Conservation (phyloP, 192 early-diverging fungal genomes). For the Linnemannia elongata region DNA sequence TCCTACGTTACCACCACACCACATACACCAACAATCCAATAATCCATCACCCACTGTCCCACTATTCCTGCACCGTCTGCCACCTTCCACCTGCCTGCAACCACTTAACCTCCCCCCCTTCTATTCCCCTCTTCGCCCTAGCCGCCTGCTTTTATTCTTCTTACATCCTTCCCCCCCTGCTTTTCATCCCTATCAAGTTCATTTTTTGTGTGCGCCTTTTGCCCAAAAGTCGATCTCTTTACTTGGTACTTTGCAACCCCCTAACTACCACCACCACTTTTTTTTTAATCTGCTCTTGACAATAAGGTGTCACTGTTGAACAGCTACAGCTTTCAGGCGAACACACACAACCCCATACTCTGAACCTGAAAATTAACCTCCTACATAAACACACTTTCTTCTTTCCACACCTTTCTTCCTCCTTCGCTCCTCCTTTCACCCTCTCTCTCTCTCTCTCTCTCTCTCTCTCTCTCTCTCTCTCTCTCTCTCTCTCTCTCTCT, state of each 20-base stretch:
- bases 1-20: not conserved
- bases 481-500: not conserved
- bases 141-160: not conserved
- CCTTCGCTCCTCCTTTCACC: not conserved
- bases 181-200: not conserved
- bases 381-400: conserved; percentile 1
- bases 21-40: no score
- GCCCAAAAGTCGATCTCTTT: not conserved
- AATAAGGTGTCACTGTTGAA: not conserved
- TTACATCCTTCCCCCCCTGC: not conserved
- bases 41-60: not conserved
- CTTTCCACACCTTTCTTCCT: not conserved
- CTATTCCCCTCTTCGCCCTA: not conserved
- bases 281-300: not conserved
- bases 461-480: not conserved
- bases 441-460: not conserved
- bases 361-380: not conserved
- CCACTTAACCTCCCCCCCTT: not conserved
- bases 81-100: not conserved
- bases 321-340: not conserved
- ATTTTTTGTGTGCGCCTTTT: not conserved
- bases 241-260: not conserved
- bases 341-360: not conserved
- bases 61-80: not conserved
- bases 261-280: not conserved